Conservation (phyloP, 1,284 basidiomycete species). For the Sphaerobolus stellatus region DNA sequence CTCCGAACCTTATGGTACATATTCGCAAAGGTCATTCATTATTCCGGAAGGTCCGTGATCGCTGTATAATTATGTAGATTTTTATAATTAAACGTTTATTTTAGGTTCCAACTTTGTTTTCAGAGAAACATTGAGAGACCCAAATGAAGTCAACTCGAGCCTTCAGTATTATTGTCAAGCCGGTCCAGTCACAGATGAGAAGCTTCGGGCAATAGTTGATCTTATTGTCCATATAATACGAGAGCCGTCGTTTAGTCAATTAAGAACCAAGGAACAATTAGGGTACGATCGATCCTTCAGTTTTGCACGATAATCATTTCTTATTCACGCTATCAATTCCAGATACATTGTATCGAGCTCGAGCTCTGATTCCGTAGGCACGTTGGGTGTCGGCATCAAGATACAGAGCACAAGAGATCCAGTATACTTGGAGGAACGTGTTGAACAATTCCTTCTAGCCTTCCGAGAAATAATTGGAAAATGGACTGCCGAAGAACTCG, state of each 20-base stretch:
- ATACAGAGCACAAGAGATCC: conserved; percentile 90
- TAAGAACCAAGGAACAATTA: conserved; percentile 96
- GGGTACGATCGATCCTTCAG: too few species aligned
- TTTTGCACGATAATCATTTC: too few species aligned
- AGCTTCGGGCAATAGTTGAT: conserved; percentile 55
- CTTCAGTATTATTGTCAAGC: conserved; percentile 79
- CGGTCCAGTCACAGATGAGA: conserved; percentile 59
- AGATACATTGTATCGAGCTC: conserved; percentile 73
- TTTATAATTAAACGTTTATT: conserved; percentile 16
- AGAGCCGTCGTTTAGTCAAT: conserved; percentile 91
- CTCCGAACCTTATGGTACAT: conserved; percentile 54
- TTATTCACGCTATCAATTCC: too few species aligned
- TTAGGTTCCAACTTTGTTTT: conserved; percentile 73
- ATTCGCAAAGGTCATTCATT: conserved; percentile 60
- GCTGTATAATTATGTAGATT: conserved; percentile 5
- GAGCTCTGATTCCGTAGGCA: conserved; percentile 58
- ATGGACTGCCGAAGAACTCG: conserved; percentile 64
- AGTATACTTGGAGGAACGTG: conserved; percentile 82
- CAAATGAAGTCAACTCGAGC: conserved; percentile 84
- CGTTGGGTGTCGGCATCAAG: conserved; percentile 81
- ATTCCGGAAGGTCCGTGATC: conserved; percentile 59
- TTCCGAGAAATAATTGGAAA: conserved; percentile 61
- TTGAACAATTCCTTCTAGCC: conserved; percentile 82
- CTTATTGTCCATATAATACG: conserved; percentile 76
- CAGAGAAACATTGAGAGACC: conserved; percentile 74